Conservation (phyloP, 208 protist genomes). For the Porcisia hertigi region DNA sequence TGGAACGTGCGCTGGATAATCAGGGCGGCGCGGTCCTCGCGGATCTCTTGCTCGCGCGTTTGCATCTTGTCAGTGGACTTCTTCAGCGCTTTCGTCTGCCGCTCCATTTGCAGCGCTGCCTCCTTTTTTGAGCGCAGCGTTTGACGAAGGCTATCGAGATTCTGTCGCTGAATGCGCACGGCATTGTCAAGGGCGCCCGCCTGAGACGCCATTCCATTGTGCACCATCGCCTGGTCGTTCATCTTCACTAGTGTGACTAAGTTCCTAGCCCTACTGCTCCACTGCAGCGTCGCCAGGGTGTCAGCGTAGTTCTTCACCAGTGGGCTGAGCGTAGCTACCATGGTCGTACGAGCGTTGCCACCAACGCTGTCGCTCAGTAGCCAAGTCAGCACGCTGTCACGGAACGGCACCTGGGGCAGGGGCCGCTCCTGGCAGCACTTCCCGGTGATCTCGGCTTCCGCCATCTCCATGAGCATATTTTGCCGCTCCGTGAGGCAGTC, state of each 20-base stretch:
- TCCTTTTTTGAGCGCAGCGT: conserved; percentile 74
- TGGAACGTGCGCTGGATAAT: conserved; percentile 64
- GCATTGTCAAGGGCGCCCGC: conserved; percentile 77
- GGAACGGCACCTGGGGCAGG: conserved; percentile 90
- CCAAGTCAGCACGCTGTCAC: conserved; percentile 90
- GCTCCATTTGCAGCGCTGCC: conserved; percentile 54
- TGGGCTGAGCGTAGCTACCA: conserved; percentile 90
- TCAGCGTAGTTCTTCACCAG: conserved; percentile 89
- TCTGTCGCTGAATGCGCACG: conserved; percentile 80
- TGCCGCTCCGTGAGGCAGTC: conserved; percentile 89
- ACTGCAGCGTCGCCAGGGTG: conserved; percentile 89
- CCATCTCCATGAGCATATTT: conserved; percentile 90
- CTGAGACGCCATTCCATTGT: conserved; percentile 64
- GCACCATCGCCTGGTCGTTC: conserved; percentile 82
- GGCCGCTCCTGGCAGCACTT: conserved; percentile 52
- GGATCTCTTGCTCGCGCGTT: conserved; percentile 14
- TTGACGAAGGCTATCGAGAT: conserved; percentile 79
- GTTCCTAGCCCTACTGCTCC: conserved; percentile 89
- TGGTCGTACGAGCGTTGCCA: conserved; percentile 90
- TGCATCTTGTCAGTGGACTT: conserved; percentile 42
- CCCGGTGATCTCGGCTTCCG: conserved; percentile 71
- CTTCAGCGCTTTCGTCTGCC: conserved; percentile 42
- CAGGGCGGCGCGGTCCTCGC: conserved; percentile 50
- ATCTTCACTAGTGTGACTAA: conserved; percentile 88
- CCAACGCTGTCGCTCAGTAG: conserved; percentile 91